Conservation (phyloP, 1,284 basidiomycete genomes). For the Peniophora sp. region DNA sequence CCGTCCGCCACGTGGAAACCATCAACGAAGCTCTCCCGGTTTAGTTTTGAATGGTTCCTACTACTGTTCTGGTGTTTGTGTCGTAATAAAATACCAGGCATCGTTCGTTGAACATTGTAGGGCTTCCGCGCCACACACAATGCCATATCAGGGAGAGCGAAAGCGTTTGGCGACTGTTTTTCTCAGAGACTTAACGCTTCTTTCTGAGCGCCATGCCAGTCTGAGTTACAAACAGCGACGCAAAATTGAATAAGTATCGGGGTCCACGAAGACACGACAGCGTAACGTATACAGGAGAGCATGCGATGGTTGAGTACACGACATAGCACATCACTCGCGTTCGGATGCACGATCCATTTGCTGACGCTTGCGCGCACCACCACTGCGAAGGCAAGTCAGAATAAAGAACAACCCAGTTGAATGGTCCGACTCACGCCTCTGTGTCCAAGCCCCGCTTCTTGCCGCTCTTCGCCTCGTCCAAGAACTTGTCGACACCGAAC, state of each 20-base stretch:
- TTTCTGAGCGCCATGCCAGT: too few species aligned
- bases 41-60: too few species aligned
- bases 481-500: slow-evolving; percentile 96
- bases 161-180: too few species aligned
- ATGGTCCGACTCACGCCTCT: slow-evolving; percentile 46
- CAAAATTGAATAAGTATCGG: neutral
- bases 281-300: neutral
- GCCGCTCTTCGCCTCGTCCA: slow-evolving; percentile 94
- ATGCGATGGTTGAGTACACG: neutral
- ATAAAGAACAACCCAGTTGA: slow-evolving; percentile 9
- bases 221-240: neutral
- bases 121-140: too few species aligned
- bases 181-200: too few species aligned
- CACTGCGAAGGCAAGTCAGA: slow-evolving; percentile 25
- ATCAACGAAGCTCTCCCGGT: too few species aligned
- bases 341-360: slow-evolving; percentile 64
- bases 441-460: slow-evolving; percentile 85
- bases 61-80: too few species aligned
- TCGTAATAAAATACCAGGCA: too few species aligned
- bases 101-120: too few species aligned
- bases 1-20: too few species aligned
- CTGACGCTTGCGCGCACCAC: slow-evolving; percentile 60
- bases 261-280: neutral
- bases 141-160: too few species aligned
- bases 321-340: slow-evolving; percentile 28